These are phyloP conservation scores for Solanum piurae DNA, from an alignment of 257 asterid genomes.

Conservation along the genomic window DNA sequence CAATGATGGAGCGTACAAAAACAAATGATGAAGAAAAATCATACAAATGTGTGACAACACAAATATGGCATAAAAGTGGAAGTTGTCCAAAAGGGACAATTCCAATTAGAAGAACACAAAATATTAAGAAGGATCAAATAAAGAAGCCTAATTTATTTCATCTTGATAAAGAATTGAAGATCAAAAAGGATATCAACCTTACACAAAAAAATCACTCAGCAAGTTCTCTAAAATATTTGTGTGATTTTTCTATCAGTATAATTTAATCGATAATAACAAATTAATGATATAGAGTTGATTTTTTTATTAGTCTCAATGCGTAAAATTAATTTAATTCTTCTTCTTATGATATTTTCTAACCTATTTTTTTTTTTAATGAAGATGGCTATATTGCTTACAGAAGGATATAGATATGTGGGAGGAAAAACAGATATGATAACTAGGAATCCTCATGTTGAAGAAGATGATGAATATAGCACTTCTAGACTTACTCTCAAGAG, in stretches of 20 bases:
- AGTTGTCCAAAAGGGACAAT: slow-evolving; percentile 63
- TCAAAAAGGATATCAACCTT: slow-evolving; percentile 13
- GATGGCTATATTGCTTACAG: slow-evolving; percentile 43
- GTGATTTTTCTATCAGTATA: neutral
- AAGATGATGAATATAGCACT: slow-evolving; percentile 52
- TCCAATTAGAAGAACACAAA: slow-evolving; percentile 34
- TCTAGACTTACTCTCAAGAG: slow-evolving; percentile 36
- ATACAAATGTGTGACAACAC: slow-evolving; percentile 12
- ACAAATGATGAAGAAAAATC: neutral
- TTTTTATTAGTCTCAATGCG: neutral
- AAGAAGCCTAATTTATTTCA: slow-evolving; percentile 7
- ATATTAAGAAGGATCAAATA: neutral
- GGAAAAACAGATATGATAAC: slow-evolving; percentile 53
- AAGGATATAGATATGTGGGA: slow-evolving; percentile 49
- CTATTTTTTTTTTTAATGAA: neutral
- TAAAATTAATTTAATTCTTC: too few species aligned
- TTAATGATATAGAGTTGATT: too few species aligned
- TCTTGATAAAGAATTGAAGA: slow-evolving; percentile 1
- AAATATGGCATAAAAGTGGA: slow-evolving; percentile 56
- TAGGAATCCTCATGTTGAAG: slow-evolving; percentile 42
- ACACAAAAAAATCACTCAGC: slow-evolving; percentile 44
- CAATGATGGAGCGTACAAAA: neutral
- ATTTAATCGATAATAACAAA: too few species aligned
- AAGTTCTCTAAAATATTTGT: neutral
- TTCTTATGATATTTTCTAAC: too few species aligned